phyloP scores from a whole-genome alignment of 2,329 filamentous ascomycete species.

The Botrytis tulipae region DNA sequence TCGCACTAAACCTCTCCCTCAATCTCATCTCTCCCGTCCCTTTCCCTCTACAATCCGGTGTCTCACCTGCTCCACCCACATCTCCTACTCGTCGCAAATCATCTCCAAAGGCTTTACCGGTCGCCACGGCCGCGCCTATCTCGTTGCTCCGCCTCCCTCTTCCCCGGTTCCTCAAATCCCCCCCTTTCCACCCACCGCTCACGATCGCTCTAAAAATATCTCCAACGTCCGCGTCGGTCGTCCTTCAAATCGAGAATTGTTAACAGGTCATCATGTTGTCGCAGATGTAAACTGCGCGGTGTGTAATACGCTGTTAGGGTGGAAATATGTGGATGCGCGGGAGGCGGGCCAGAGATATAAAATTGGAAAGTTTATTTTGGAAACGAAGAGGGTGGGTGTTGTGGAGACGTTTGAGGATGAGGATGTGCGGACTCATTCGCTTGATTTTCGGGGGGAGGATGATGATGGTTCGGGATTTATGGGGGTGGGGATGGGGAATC shows the following conservation, averaged over 20 bases:
- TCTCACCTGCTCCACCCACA: slow-evolving; percentile 55
- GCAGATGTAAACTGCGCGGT: slow-evolving; percentile 59
- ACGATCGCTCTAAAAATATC: slow-evolving; percentile 39
- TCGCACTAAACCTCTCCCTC: neutral
- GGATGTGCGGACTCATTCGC: slow-evolving; percentile 20
- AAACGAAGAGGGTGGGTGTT: slow-evolving; percentile 56
- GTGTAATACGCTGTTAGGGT: slow-evolving; percentile 59
- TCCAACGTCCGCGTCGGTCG: slow-evolving; percentile 56
- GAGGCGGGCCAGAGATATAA: slow-evolving; percentile 63
- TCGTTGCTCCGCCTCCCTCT: slow-evolving; percentile 47
- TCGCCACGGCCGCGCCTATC: slow-evolving; percentile 61
- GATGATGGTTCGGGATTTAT: slow-evolving; percentile 52
- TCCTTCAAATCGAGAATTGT: slow-evolving; percentile 55
- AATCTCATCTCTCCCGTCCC: slow-evolving; percentile 41
- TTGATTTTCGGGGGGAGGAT: slow-evolving; percentile 40
- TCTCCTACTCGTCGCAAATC: slow-evolving; percentile 61
- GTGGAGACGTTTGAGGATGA: slow-evolving; percentile 54
- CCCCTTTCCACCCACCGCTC: slow-evolving; percentile 19
- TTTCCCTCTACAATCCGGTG: slow-evolving; percentile 59
- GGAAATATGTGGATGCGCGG: slow-evolving; percentile 66
- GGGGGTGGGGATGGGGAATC: slow-evolving; percentile 63
- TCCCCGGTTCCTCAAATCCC: slow-evolving; percentile 17
- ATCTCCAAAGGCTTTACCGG: slow-evolving; percentile 66
- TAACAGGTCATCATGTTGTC: slow-evolving; percentile 62
- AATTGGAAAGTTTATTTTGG: slow-evolving; percentile 66